Evolutionary conservation across 108 stramenopile genomes (phyloP).

Genomic region (Cyclotella cryptica): DNA sequence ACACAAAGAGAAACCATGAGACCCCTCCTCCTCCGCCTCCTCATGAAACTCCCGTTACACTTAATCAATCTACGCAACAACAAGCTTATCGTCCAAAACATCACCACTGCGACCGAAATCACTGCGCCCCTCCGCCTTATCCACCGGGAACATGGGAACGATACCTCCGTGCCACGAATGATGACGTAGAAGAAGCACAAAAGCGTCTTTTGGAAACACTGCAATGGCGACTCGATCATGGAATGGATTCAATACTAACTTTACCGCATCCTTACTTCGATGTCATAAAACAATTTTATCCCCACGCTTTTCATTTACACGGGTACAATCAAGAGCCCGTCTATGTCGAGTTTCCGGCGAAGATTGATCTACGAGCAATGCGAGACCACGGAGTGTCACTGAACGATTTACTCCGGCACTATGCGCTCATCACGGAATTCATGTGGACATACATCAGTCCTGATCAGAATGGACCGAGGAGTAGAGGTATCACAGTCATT

Average conservation of each 20-base stretch:
- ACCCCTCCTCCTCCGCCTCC: too few relatives aligned
- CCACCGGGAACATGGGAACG: slow-evolving; percentile 42
- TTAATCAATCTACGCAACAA: too few relatives aligned
- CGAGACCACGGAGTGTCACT: slow-evolving; percentile 54
- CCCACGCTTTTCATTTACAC: slow-evolving; percentile 72
- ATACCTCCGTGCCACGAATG: slow-evolving; percentile 77
- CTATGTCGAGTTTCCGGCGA: slow-evolving; percentile 75
- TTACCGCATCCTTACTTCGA: slow-evolving; percentile 66
- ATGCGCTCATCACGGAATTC: slow-evolving; percentile 77
- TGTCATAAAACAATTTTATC: slow-evolving; percentile 69
- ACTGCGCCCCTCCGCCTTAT: slow-evolving; percentile 15
- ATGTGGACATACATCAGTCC: slow-evolving; percentile 75
- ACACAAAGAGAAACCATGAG: too few relatives aligned
- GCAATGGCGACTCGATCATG: slow-evolving; percentile 68
- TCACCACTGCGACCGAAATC: too few relatives aligned
- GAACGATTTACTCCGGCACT: slow-evolving; percentile 67
- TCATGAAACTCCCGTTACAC: too few relatives aligned
- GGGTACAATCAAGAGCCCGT: slow-evolving; percentile 65
- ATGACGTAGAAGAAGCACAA: slow-evolving; percentile 63
- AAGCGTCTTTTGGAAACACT: slow-evolving; percentile 68
- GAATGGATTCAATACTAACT: slow-evolving; percentile 65
- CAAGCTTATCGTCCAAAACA: too few relatives aligned
- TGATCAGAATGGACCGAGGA: slow-evolving; percentile 52
- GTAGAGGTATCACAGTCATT: slow-evolving; percentile 64
- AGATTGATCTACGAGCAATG: slow-evolving; percentile 69